Evolutionary conservation across 202 grass and related monocot genomes (phyloP).

Genomic region (Zizania palustris): DNA sequence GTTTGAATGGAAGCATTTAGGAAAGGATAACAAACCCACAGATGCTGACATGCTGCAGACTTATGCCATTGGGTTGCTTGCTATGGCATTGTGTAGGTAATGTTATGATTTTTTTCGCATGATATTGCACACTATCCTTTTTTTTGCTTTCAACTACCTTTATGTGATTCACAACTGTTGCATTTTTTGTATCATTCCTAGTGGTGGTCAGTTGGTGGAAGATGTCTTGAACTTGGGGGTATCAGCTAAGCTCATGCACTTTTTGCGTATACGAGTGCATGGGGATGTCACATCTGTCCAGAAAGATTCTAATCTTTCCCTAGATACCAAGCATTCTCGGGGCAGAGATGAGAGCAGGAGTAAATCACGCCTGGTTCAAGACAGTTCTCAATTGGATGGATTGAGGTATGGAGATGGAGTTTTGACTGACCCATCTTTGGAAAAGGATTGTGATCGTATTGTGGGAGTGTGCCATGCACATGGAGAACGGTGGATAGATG

Average conservation of each 20-base stretch:
- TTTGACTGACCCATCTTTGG: slow-evolving; percentile 44
- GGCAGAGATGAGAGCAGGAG: slow-evolving; percentile 70
- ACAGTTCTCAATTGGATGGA: slow-evolving; percentile 47
- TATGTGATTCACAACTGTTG: slow-evolving; percentile 22
- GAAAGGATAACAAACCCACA: slow-evolving; percentile 67
- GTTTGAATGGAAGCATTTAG: slow-evolving; percentile 67
- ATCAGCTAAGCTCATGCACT: slow-evolving; percentile 88
- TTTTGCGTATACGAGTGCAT: slow-evolving; percentile 73
- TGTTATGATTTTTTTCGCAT: slow-evolving; percentile 19
- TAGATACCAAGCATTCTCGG: slow-evolving; percentile 58
- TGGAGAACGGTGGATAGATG: slow-evolving; percentile 44
- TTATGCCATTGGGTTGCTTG: slow-evolving; percentile 82
- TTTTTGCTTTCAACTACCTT: slow-evolving; percentile 1
- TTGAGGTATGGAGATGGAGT: slow-evolving; percentile 44
- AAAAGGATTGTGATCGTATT: slow-evolving; percentile 46
- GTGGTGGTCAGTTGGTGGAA: slow-evolving; percentile 73
- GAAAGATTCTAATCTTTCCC: slow-evolving; percentile 64
- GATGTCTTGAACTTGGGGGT: slow-evolving; percentile 76
- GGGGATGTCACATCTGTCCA: slow-evolving; percentile 63
- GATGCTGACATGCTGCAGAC: slow-evolving; percentile 74
- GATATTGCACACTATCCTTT: background rate
- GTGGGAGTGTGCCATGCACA: slow-evolving; percentile 47
- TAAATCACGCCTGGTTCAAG: slow-evolving; percentile 59
- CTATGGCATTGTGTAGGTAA: slow-evolving; percentile 79
- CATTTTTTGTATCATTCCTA: slow-evolving; percentile 39